Evolutionary conservation across 441 rosid genomes (phyloP).

Genomic region (Kokia cookei): DNA sequence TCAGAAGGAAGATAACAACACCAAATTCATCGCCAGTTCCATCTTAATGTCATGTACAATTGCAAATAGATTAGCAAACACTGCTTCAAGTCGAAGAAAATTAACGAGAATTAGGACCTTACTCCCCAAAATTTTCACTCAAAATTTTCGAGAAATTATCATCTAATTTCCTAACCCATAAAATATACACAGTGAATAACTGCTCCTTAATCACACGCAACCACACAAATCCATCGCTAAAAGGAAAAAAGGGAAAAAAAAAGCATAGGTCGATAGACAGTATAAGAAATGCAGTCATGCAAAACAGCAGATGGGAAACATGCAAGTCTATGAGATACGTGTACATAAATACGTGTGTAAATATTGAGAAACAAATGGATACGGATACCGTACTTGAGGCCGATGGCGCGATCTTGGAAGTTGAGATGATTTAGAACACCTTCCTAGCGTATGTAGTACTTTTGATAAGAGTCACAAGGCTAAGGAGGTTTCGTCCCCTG

Average conservation of each 20-base stretch:
- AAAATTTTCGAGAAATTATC: too few relatives aligned
- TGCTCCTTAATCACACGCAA: too few relatives aligned
- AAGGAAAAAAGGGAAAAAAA: neutral
- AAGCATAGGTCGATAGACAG: neutral
- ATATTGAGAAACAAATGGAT: neutral
- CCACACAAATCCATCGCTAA: too few relatives aligned
- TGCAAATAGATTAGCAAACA: neutral
- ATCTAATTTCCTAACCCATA: too few relatives aligned
- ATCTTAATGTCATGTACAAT: neutral
- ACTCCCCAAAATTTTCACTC: too few relatives aligned
- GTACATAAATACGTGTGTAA: neutral
- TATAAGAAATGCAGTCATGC: neutral
- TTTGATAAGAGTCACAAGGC: constrained; percentile 33
- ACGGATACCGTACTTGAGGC: constrained; percentile 46
- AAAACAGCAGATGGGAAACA: neutral
- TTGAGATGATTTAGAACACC: constrained; percentile 51
- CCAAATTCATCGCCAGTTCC: neutral
- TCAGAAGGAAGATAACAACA: neutral
- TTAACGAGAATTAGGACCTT: too few relatives aligned
- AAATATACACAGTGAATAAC: too few relatives aligned
- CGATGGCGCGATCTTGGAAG: constrained; percentile 40
- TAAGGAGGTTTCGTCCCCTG: constrained; percentile 46
- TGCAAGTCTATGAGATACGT: neutral
- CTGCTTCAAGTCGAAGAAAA: neutral
- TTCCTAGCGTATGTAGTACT: constrained; percentile 60